Percentiles rank a stretch among this genome's conserved stretches.
These are phyloP conservation scores for Ensete ventricosum DNA, from an alignment of 176 grass and related monocot genomes.

Conservation along the genomic window DNA sequence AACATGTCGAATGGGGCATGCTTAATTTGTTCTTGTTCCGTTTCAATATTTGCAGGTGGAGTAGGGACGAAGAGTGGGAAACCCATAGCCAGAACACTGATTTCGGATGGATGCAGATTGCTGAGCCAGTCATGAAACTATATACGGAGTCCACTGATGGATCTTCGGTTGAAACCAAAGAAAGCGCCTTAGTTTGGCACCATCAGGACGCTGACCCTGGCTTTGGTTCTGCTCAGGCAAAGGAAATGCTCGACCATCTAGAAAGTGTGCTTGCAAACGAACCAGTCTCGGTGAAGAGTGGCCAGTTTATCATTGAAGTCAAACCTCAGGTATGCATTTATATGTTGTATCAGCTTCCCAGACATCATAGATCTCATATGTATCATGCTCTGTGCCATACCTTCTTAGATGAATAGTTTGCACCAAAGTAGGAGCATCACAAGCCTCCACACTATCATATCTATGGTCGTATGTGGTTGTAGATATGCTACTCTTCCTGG, in stretches of 20 bases:
- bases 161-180: slow-evolving; percentile 12
- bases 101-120: slow-evolving; percentile 15
- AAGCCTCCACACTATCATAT: neutral
- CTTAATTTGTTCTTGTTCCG: neutral
- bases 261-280: slow-evolving; percentile 16
- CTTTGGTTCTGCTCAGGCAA: slow-evolving; percentile 19
- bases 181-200: slow-evolving; percentile 12
- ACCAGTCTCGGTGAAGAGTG: slow-evolving; percentile 22
- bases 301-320: slow-evolving; percentile 9
- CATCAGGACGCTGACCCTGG: slow-evolving; percentile 17
- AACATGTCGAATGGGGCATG: neutral
- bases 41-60: slow-evolving; percentile 2
- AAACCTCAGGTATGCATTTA: slow-evolving; percentile 13
- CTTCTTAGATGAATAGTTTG: neutral
- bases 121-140: slow-evolving; percentile 10
- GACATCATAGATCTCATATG: neutral
- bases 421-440: neutral
- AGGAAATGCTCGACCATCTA: slow-evolving; percentile 21
- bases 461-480: neutral
- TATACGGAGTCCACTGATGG: slow-evolving; percentile 15
- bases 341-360: neutral
- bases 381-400: neutral
- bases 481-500: neutral
- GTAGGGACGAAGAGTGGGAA: slow-evolving; percentile 7
- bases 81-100: neutral